Evolutionary conservation across 495 filamentous ascomycete genomes (phyloP), one percentile per base, ranked within the genome.

Genomic region (Podospora pseudocomata): DNA sequence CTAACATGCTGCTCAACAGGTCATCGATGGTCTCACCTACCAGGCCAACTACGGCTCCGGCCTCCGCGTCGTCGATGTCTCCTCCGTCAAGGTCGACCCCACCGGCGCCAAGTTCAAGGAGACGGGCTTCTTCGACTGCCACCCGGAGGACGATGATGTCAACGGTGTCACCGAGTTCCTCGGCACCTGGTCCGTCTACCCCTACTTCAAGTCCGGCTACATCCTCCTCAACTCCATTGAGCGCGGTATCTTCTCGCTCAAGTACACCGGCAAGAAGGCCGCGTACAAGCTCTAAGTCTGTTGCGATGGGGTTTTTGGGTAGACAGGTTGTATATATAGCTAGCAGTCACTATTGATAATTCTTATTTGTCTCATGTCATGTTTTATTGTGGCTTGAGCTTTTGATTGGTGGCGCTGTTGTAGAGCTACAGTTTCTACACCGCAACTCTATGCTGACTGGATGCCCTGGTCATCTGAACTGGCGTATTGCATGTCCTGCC

Each of bases 181-280:
- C n/a, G 87, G 87, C 15, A 83, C 82, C 18, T 89, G 87, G 87
- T 80, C 77, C 56, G 78, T 78, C 65, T 88, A 87, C 76, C 81
- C 85, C 1, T 82, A 79, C 70, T 89, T 89, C 72, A 80, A 83
- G 78, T 82, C 78, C 55, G 86, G 86, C 9, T 84, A 80, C 74
- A 81, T 89, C 44, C 72, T 88, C 55, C 73, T 89, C 61, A 88
- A 89, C 73, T 85, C 80, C 16, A 88, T 88, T 54, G 87, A 89
- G 80, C 74, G 86, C 18, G 86, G 87, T 55, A 80, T 77, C 16
- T 89, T 86, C 72, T 78, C 84, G 53, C 72, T 88, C 56, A 85
- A 76, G 72, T 75, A 74, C 54, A 74, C 66, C 5, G 72, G 72
- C 28, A 28, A 23, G 26, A 69, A 69, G 64, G 68, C 68, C 5